Evolutionary conservation across 139 green algal genomes (phyloP), one percentile per base, ranked within the genome.

Genomic region (Chloropicon primus): DNA sequence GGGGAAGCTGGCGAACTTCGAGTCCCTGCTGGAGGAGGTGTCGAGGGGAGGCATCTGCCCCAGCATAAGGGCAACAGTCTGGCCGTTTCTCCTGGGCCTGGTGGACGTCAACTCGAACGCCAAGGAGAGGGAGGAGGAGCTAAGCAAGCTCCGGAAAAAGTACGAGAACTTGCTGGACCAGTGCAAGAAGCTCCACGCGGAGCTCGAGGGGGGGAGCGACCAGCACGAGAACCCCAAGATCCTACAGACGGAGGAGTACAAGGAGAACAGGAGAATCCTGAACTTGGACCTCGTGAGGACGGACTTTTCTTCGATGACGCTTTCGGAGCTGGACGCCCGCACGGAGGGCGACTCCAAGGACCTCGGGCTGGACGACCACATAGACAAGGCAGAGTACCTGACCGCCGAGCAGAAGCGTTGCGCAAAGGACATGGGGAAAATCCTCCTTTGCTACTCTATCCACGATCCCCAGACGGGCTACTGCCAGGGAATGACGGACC

Each of bases 401-500:
- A 25, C 73, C 2, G 24, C 73, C 23, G 2, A 53, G 23, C 21
- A 29, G 73, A 28, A 10, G n/a, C 23, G 24, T 2, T n/a, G 27
- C 25, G 24, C 73, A 21, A n/a, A 24, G 23, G 25, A n/a, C 17
- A 28, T 76, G 73, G 73, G 21, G 2, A n/a, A n/a, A 2, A 24
- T 76, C 2, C 73, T 76, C 24, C n/a, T 29, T 2, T 27, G 25
- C 25, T 76, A 76, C 73, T 27, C 73, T 24, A 2, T 76, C 2
- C n/a, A 53, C 25, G 73, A 76, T 25, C 73, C 73, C 73, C 25
- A 53, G 23, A 76, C 28, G 2, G 73, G 73, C 23, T 76, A 76
- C 73, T 76, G 73, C 24, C 73, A 76, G 73, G 73, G 73, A 2
- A 76, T 76, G 73, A 24, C 73, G 23, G 73, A 76, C 73, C n/a